Evolutionary conservation across 306 rosid genomes (phyloP), one percentile per base, ranked within the genome.

Genomic region (Hippophae tibetana): DNA sequence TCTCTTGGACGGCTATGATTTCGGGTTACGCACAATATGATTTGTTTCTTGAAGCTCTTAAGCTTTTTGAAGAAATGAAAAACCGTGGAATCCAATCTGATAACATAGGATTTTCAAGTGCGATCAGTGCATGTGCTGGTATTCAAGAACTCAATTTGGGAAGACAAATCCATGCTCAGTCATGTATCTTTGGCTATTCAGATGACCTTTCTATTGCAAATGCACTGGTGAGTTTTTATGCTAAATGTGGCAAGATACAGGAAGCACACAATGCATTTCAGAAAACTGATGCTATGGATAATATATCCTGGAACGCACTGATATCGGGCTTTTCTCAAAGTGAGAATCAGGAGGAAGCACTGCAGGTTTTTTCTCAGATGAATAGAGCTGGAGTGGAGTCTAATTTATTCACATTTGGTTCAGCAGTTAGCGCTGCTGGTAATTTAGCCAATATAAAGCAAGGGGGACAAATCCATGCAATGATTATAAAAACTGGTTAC

Each of bases 1-100:
- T 86, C 59, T 82, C 94, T 2, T 86, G 97, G 94, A 86, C 97
- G 58, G 88, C 97, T 56, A 84, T 89, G 97, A 77, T 89, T 69
- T 82, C 95, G 26, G 97, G 97, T 53, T 84, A 82, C 69, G 71
- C 84, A 61, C 89, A 82, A 40, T 86, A 89, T 71, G 80, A 76
- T 75, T 76, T 76, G 80, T 82, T 80, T 70, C 23, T 62, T 5
- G 77, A 82, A 67, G 95, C 97, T 66, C 90, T 86, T 52, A 57
- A 58, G 38, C 82, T 86, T 62, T 86, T 86, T 60, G 60, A 74
- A 71, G 94, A 82, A 80, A 86, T 89, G 97, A 74, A 61, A 67
- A 63, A 69, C 61, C 76, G 68, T 62, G 86, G 95, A 63, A 86
- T 89, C 52, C 70, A 25, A 61, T 72, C 86, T 23, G 95, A 86